Evolutionary conservation across 2,329 filamentous ascomycete genomes (phyloP), one percentile per base, ranked within the genome.

Genomic region (Colletotrichum musicola): DNA sequence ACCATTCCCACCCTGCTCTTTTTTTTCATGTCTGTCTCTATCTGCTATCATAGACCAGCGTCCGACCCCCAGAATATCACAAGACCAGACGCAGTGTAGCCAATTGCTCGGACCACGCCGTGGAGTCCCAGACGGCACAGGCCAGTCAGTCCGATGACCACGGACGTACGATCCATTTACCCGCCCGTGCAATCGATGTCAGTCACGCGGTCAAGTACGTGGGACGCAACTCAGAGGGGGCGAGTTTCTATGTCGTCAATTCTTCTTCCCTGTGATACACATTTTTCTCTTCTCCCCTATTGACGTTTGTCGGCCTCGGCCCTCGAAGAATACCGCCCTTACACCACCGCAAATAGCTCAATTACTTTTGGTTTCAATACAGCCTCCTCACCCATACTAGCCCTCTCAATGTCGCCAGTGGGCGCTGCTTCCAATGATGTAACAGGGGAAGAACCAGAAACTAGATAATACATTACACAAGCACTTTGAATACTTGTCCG

Each of bases 381-480:
- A 35, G 22, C 30, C 54, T 44, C 10, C 27, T 25, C 22, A 25
- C 49, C 49, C 47, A 57, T 30, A 16, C 49, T 16, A 49, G 35
- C 18, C 25, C 9, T 30, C 61, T 42, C 40, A 12, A 25, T 38
- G 53, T 42, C 38, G 20, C 27, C 53, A 30, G 20, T n/a, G 40
- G 40, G 54, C 12, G 42, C n/a, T 51, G 20, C 30, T 35, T 42
- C 46, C 27, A 7, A 42, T 12, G 16, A 47, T 18, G 25, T 25
- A 16, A 47, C 30, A 42, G 5, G 49, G 49, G 7, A 51, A 50
- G 14, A 40, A 50, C 58, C 20, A 46, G 13, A 54, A 54, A 64
- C 61, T 59, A 64, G 22, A 59, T 68, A 59, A 68, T 56, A 68
- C 65, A 68, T 64, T 68, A 68, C 20, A 27, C 54, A 64, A 59